Percentiles rank a stretch among this genome's conserved stretches.
These are phyloP conservation scores for Mucuna pruriens DNA, from an alignment of 306 rosid species.

Conservation along the genomic window DNA sequence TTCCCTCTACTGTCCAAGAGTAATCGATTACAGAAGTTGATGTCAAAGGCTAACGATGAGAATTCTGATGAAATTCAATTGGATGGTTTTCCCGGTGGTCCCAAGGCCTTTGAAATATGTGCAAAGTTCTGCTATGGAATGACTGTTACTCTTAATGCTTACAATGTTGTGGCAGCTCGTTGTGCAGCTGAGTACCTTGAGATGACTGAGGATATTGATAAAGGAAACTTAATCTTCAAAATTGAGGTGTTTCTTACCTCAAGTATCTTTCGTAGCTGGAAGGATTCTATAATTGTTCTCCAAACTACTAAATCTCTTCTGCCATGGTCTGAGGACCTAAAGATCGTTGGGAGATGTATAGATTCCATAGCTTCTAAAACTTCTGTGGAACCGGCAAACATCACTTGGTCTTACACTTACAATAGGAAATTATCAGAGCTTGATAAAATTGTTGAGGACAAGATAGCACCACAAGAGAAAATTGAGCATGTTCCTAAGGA, in stretches of 20 bases:
- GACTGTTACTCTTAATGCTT: slow-evolving; percentile 92
- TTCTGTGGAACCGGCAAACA: slow-evolving; percentile 75
- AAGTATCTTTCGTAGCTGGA: slow-evolving; percentile 93
- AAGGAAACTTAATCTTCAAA: slow-evolving; percentile 82
- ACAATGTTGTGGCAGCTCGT: slow-evolving; percentile 96
- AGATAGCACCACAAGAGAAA: slow-evolving; percentile 51
- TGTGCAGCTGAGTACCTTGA: slow-evolving; percentile 94
- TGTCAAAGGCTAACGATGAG: slow-evolving; percentile 67
- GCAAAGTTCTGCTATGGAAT: slow-evolving; percentile 97
- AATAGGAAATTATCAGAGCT: slow-evolving; percentile 76
- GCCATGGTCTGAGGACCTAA: slow-evolving; percentile 94
- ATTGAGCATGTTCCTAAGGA: slow-evolving; percentile 77
- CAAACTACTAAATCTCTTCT: slow-evolving; percentile 86
- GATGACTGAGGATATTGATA: slow-evolving; percentile 89
- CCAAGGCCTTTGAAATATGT: slow-evolving; percentile 92
- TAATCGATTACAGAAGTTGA: slow-evolving; percentile 68
- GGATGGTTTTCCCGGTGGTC: slow-evolving; percentile 87
- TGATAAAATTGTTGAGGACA: slow-evolving; percentile 66
- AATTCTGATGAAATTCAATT: slow-evolving; percentile 68
- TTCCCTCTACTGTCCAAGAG: slow-evolving; percentile 95
- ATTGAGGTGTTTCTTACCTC: slow-evolving; percentile 96
- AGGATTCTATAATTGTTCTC: slow-evolving; percentile 93
- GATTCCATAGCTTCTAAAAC: slow-evolving; percentile 96
- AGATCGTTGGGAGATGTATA: slow-evolving; percentile 89
- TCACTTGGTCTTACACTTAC: slow-evolving; percentile 92